Percentiles rank a stretch among this genome's conserved stretches.
Evolutionary conservation across 495 filamentous ascomycete species (phyloP).

Genomic region (Aspergillus conjunctus): DNA sequence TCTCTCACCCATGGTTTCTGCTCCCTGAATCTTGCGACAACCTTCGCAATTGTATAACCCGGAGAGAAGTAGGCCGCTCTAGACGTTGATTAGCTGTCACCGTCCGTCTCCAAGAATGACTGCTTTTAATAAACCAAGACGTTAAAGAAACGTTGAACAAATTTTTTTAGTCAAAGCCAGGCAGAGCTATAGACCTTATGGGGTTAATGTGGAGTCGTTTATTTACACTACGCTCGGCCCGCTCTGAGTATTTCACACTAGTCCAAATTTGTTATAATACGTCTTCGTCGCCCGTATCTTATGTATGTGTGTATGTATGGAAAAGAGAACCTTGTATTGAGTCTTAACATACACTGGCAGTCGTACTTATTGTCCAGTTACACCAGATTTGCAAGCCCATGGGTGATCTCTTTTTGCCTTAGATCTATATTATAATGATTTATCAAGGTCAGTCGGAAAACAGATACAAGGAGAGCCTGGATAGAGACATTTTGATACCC

Average conservation of each 20-base stretch:
- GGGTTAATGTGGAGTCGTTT: slow-evolving; percentile 32
- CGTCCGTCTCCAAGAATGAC: no score
- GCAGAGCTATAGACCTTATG: slow-evolving; percentile 10
- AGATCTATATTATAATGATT: no score
- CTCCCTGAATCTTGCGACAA: neutral
- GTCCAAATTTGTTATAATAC: slow-evolving; percentile 1
- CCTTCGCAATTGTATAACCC: neutral
- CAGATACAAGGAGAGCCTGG: no score
- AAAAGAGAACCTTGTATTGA: neutral
- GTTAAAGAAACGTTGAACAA: neutral
- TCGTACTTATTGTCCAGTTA: no score
- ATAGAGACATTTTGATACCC: no score
- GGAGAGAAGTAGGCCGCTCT: neutral
- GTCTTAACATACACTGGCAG: neutral
- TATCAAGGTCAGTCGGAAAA: no score
- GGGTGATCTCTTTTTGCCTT: no score
- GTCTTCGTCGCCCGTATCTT: slow-evolving; percentile 8
- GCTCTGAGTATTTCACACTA: slow-evolving; percentile 17
- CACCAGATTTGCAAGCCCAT: no score
- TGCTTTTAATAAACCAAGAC: no score
- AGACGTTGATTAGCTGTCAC: neutral
- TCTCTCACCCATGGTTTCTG: no score
- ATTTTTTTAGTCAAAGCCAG: neutral
- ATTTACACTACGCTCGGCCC: slow-evolving; percentile 30
- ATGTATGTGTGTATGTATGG: slow-evolving; percentile 16